Evolutionary conservation across 495 filamentous ascomycete genomes (phyloP).

Genomic region (Penicillium goetzii): DNA sequence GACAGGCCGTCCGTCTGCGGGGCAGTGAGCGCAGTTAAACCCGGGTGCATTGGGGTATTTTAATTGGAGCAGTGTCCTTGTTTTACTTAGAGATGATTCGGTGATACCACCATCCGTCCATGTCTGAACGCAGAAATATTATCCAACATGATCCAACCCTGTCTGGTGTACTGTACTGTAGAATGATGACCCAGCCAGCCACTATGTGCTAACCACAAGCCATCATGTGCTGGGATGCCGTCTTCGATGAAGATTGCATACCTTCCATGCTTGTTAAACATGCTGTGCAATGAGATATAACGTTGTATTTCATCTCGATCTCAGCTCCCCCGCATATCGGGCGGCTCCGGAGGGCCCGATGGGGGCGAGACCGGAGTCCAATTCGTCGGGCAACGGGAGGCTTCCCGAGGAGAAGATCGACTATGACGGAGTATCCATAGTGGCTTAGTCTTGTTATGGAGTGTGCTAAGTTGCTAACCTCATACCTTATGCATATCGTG

Average conservation of each 20-base stretch:
- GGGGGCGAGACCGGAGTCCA: constrained; percentile 9
- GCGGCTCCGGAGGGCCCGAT: constrained; percentile 23
- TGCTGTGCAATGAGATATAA: background rate
- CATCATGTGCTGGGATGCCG: background rate
- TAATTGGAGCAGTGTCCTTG: constrained; percentile 4
- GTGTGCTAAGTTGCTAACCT: background rate
- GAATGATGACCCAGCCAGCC: background rate
- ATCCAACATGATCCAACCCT: constrained; percentile 12
- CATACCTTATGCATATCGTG: background rate
- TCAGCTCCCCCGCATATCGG: constrained; percentile 24
- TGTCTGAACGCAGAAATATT: constrained; percentile 11
- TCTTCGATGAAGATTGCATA: constrained; percentile 2
- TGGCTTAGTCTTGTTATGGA: background rate
- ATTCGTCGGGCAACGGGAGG: constrained; percentile 19
- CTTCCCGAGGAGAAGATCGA: constrained; percentile 30
- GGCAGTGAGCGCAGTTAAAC: constrained; percentile 82
- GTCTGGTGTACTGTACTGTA: constrained; percentile 6
- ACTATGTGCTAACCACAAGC: background rate
- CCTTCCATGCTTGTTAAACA: background rate
- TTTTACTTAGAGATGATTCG: constrained; percentile 11
- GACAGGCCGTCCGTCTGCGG: constrained; percentile 89
- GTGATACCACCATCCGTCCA: constrained; percentile 12
- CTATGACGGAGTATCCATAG: background rate
- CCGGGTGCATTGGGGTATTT: constrained; percentile 9
- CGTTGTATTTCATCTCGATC: background rate